Evolutionary conservation across 2,329 filamentous ascomycete species (phyloP).

Genomic region (Diplodia sapinea): DNA sequence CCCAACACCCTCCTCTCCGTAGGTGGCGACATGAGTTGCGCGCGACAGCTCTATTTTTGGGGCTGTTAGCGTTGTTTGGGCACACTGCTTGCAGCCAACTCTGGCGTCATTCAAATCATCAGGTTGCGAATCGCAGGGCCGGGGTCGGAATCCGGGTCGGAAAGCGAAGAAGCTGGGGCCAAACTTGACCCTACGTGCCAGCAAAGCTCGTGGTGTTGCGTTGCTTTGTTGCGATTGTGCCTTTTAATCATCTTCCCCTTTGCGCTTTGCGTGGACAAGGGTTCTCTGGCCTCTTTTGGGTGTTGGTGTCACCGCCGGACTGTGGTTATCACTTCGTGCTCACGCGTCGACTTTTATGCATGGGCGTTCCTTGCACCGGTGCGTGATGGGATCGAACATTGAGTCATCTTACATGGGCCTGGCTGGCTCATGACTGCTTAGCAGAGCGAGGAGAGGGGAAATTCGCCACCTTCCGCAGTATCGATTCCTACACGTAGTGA

Average conservation of each 20-base stretch:
- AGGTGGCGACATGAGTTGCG: conserved; percentile 2
- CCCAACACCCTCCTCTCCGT: background rate
- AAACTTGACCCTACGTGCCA: background rate
- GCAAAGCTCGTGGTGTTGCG: conserved; percentile 11
- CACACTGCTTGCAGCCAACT: background rate
- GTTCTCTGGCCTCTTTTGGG: background rate
- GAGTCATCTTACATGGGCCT: background rate
- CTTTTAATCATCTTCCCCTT: background rate
- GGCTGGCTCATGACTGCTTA: background rate
- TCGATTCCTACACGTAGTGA: background rate
- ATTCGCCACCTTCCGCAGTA: background rate
- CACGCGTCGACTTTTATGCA: background rate
- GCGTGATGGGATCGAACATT: background rate
- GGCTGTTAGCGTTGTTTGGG: background rate
- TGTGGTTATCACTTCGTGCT: background rate
- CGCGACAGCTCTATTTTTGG: conserved; percentile 14
- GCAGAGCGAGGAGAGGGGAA: background rate
- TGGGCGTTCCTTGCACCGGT: conserved; percentile 1
- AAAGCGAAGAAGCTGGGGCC: background rate
- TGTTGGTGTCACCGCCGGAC: background rate
- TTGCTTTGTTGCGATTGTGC: conserved; percentile 8
- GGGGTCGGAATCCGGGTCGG: conserved; percentile 2
- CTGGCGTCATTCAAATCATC: conserved; percentile 19
- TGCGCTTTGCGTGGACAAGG: background rate
- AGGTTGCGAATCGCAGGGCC: background rate